Base-by-base conservation (phyloP, 2,329 filamentous ascomycete species). In the Beauveria sp. region DNA sequence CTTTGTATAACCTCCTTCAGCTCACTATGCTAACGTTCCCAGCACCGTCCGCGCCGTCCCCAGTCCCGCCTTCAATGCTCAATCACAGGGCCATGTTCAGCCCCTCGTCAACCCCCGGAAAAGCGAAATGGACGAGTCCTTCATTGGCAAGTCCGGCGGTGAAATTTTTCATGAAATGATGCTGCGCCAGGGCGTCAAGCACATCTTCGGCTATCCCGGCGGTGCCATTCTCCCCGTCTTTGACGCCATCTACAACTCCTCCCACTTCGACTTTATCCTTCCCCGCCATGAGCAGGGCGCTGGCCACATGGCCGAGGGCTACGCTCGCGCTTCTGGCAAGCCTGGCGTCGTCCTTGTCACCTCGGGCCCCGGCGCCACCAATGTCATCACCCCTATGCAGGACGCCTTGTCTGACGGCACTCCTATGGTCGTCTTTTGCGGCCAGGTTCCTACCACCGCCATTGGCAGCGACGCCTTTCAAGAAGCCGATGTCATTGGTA, bases 121-220 rank as follows among this genome's bases (percentile, higher is more conserved):
- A 63, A 79, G 80, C 62, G 85, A 88, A 65, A 87, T 92, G 81
- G 89, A 93, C 74, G 89, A 93, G 74, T 92, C 89, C 87, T 91
- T 86, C 67, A 91, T 98, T 71, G 93, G 93, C 65, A 93, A 93
- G 82, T 96, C 86, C 55, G 93, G 95, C 72, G 95, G 95, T 72
- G 88, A 97, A 76, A 97, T 98, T 69, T 96, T 98, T 77, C 93
- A 98, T 76, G 93, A 98, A 78, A 98, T 98, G 93, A 97, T 99
- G 93, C 82, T 96, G 64, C 84, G 93, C 71, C 90, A 93, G 69
- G 85, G 82, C 68, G 93, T 99, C 61, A 95, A 97, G 79, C 91
- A 97, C 75, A 85, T 98, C 71, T 98, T 93, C 71, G 89, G 89
- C 64, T 98, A 98, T 78, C 91, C 93, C 67, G 93, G 93, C 70